A percentile compares a stretch with the other conserved stretches of the same genome.
Conservation (phyloP, 2,329 filamentous ascomycete genomes). For the Exophiala xenobiotica region DNA sequence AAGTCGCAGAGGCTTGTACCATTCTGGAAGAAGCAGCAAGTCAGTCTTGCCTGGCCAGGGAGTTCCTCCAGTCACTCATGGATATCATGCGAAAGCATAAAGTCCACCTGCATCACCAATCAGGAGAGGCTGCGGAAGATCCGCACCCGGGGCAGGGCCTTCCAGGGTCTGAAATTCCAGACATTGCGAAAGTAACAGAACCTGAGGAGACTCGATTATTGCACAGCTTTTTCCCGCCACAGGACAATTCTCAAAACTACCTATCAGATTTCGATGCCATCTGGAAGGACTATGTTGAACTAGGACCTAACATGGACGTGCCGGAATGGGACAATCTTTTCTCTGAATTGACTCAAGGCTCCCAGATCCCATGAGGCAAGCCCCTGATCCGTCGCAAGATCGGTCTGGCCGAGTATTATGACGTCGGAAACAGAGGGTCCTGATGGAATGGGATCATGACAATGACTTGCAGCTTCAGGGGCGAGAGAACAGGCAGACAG, state of each 20-base stretch:
- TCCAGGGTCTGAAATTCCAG: background rate
- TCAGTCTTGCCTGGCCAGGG: constrained; percentile 34
- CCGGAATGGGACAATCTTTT: constrained; percentile 29
- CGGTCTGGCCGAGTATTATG: background rate
- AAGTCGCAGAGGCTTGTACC: constrained; percentile 40
- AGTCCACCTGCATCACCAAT: constrained; percentile 13
- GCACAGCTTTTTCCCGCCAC: background rate
- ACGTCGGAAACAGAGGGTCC: background rate
- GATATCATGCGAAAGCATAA: constrained; percentile 36
- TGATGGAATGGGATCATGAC: too few species aligned
- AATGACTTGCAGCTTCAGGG: too few species aligned
- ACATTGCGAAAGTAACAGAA: background rate
- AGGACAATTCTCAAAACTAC: constrained; percentile 14
- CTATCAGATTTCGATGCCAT: constrained; percentile 26
- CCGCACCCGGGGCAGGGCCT: background rate
- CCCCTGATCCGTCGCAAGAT: background rate
- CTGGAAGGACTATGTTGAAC: constrained; percentile 26
- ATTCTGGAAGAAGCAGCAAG: constrained; percentile 40
- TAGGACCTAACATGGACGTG: constrained; percentile 22
- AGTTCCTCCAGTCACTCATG: constrained; percentile 42
- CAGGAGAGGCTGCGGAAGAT: background rate
- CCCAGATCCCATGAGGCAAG: background rate
- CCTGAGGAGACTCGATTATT: background rate
- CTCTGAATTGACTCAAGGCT: constrained; percentile 22
- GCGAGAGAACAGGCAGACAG: too few species aligned